Evolutionary conservation across 2,329 filamentous ascomycete genomes (phyloP), one percentile per base, ranked within the genome.

Genomic region (Hypoxylon sp.): DNA sequence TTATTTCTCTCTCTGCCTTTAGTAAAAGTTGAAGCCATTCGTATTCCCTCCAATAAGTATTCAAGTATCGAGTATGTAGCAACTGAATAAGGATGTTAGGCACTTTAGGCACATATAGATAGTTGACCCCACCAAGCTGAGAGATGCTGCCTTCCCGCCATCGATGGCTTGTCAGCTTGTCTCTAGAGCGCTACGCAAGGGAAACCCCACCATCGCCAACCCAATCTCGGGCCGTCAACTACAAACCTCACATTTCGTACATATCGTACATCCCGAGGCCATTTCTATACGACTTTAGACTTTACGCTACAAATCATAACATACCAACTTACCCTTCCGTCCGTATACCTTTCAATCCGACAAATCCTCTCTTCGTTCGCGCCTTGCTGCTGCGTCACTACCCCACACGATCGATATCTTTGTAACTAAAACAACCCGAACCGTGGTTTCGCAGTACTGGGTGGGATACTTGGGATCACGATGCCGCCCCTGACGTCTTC

Each of bases 401-500:
- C 20, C 8, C 19, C 11, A 24, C 20, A 26, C 24, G 20, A 8
- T 15, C 24, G 20, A 8, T 15, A 24, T 20, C 6, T 47, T 15
- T 3, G 3, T 8, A 20, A 20, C 13, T 15, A 20, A 4, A 26
- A 10, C 20, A 5, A n/a, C n/a, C 43, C 24, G 43, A 24, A 47
- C n/a, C n/a, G 37, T 41, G 17, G n/a, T n/a, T 3, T 3, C 37
- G 17, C 6, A 41, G 19, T 17, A 41, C 37, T 19, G 24, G 24
- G n/a, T n/a, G n/a, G n/a, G 15, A 41, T 13, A 15, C 32, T 34
- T 1, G 20, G 17, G 6, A 24, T 20, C 41, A 59, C 65, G 58
- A 74, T 74, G 72, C 62, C 72, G 48, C 72, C 73, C 50, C 61
- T 57, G 39, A 64, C 72, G 22, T 63, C 68, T 11, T 49, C 66